A percentile compares a stretch with the other conserved stretches of the same genome.
Conservation (phyloP, 2,329 filamentous ascomycete genomes). For the Xylariales sp. region DNA sequence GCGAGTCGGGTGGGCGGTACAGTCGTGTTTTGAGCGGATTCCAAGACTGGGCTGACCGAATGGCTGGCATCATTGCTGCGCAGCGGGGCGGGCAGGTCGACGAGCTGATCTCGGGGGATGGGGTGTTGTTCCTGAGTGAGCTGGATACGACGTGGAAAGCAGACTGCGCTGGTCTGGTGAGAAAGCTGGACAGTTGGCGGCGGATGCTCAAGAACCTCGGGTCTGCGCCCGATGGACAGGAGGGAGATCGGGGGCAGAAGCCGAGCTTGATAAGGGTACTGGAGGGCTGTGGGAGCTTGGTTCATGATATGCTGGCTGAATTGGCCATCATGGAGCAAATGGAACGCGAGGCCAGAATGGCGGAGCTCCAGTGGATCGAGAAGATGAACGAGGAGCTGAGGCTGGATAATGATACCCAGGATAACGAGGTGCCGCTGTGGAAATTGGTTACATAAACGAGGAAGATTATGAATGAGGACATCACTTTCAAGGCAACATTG, state of each 20-base stretch:
- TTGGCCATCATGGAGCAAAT: conserved; percentile 58
- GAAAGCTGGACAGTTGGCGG: conserved; percentile 52
- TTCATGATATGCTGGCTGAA: conserved; percentile 59
- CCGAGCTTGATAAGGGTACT: conserved; percentile 24
- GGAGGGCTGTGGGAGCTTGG: conserved; percentile 32
- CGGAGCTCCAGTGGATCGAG: conserved; percentile 57
- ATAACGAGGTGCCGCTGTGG: conserved; percentile 24
- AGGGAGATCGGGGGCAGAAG: conserved; percentile 1
- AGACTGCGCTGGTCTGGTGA: conserved; percentile 47
- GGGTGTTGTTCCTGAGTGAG: conserved; percentile 47
- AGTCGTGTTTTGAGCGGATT: conserved; percentile 51
- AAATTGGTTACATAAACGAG: conserved; percentile 17
- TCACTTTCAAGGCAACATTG: too few species aligned
- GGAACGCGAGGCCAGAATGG: conserved; percentile 49
- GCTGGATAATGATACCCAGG: conserved; percentile 27
- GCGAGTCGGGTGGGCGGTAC: conserved; percentile 52
- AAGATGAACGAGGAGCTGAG: conserved; percentile 40
- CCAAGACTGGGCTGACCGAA: conserved; percentile 52
- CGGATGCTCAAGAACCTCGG: conserved; percentile 43
- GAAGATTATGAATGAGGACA: too few species aligned
- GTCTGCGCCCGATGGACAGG: not conserved
- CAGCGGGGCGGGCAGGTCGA: conserved; percentile 32
- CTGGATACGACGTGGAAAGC: conserved; percentile 55
- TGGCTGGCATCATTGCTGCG: conserved; percentile 41
- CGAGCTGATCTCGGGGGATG: conserved; percentile 27